Evolutionary conservation across 176 grass and related monocot genomes (phyloP), one percentile per base, ranked within the genome.

Genomic region (Alopecurus myosuroides): DNA sequence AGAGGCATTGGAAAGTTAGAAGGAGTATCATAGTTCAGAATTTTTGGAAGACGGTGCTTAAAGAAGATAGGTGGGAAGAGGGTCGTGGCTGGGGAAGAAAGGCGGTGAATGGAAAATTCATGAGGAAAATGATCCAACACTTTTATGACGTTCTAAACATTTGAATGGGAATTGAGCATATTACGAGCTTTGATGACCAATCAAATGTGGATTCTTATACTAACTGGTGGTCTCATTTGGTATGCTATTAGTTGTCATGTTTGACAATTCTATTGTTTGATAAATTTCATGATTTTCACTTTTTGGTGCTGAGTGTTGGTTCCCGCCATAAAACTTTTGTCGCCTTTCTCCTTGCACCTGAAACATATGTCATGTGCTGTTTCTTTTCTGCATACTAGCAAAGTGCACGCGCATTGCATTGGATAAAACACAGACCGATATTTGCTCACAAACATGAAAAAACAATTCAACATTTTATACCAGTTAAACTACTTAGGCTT

Each of bases 381-480:
- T 76, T 68, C 28, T 44, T 48, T 66, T 81, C 26, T 40, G 70
- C 82, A 85, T 57, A 12, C 60, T 63, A 63, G 60, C 13, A 63
- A 63, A 63, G 60, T 31, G 55, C 60, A 63, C 60, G 13, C 31
- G 60, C 13, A 28, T 31, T 17, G 60, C 13, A 31, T 5, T 13
- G 2, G 25, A 31, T 31, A 63, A 31, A 62, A 31, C 15, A 15
- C 6, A 63, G 30, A 63, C 60, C 28, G 17, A 62, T 62, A 17
- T 62, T 12, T 62, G 53, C 53, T 57, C 52, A n/a, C 20, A 56
- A 56, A 61, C 57, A 15, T 6, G n/a, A n/a, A n/a, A n/a, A n/a
- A n/a, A n/a, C n/a, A n/a, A n/a, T n/a, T n/a, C n/a, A n/a, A n/a
- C n/a, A 31, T 31, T 17, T 63, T 31, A 17, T 31, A 31, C 60